These are phyloP conservation scores for Nakazawaea holstii DNA, from an alignment of 805 yeast genomes.

Conservation along the genomic window DNA sequence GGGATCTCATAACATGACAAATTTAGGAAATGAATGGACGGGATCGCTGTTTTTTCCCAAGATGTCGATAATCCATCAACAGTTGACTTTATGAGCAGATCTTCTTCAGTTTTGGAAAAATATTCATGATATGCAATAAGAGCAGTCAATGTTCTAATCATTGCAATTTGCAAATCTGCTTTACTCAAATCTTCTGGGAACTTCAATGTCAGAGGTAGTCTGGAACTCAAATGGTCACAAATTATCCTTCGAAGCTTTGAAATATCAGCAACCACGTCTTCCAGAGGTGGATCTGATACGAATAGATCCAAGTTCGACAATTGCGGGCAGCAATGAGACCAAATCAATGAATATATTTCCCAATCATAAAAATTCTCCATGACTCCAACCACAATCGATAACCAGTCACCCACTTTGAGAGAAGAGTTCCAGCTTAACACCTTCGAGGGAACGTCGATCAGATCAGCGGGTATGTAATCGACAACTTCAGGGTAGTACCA, in stretches of 20 bases:
- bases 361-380: constrained; percentile 54
- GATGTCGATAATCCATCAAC: constrained; percentile 53
- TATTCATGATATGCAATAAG: constrained; percentile 53
- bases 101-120: constrained; percentile 54
- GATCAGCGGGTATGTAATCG: constrained; percentile 39
- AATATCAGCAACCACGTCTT: constrained; percentile 24
- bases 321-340: constrained; percentile 71
- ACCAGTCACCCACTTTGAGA: constrained; percentile 47
- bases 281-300: constrained; percentile 24
- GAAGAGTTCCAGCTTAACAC: constrained; percentile 13
- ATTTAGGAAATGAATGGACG: constrained; percentile 70
- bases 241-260: constrained; percentile 37
- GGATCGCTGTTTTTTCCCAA: constrained; percentile 75
- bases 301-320: constrained; percentile 54
- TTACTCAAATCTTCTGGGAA: constrained; percentile 42
- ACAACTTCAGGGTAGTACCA: constrained; percentile 64
- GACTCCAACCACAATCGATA: constrained; percentile 41
- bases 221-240: constrained; percentile 54
- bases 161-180: constrained; percentile 62
- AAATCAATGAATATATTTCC: constrained; percentile 63
- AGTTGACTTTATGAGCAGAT: constrained; percentile 55
- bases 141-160: constrained; percentile 56
- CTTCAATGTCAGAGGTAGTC: constrained; percentile 35
- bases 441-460: constrained; percentile 35
- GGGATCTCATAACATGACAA: constrained; percentile 82